Conservation (phyloP, 352 stramenopile species). For the Pythium guiyangense region DNA sequence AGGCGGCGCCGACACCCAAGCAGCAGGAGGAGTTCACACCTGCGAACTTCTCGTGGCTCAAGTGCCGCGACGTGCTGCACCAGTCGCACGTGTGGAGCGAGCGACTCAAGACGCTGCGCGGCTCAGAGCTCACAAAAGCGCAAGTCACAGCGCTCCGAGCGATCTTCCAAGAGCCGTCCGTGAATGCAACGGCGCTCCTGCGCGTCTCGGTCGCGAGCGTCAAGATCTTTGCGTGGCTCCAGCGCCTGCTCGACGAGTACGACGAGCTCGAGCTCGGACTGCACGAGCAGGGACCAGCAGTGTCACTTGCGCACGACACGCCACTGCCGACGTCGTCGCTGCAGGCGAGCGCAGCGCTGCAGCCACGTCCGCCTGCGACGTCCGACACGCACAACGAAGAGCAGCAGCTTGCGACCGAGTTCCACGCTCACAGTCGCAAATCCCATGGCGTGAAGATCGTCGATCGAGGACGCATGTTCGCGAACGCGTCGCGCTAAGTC, state of each 20-base stretch:
- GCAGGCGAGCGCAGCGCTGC: constrained; percentile 2
- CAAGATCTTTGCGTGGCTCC: constrained; percentile 61
- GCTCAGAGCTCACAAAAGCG: constrained; percentile 29
- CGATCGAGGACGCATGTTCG: constrained; percentile 41
- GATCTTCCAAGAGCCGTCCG: constrained; percentile 55
- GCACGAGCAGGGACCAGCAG: background rate
- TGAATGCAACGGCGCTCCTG: constrained; percentile 47
- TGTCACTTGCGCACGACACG: background rate
- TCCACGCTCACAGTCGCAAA: constrained; percentile 10
- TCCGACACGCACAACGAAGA: constrained; percentile 3
- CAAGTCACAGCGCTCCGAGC: constrained; percentile 48
- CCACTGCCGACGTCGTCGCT: background rate
- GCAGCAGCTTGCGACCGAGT: constrained; percentile 10
- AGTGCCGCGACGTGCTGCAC: constrained; percentile 56
- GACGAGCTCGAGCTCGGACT: constrained; percentile 53
- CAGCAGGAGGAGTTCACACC: constrained; percentile 49
- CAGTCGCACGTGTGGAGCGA: constrained; percentile 41
- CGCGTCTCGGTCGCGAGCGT: constrained; percentile 50
- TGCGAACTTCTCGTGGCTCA: constrained; percentile 56
- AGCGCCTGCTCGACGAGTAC: constrained; percentile 53
- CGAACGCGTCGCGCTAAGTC: constrained; percentile 1
- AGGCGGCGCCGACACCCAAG: constrained; percentile 32
- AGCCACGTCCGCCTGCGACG: constrained; percentile 6
- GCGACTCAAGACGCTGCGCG: constrained; percentile 31
- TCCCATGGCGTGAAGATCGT: constrained; percentile 34